phyloP scores from a whole-genome alignment of 768 basidiomycete species.

The Auriscalpium microsporum region DNA sequence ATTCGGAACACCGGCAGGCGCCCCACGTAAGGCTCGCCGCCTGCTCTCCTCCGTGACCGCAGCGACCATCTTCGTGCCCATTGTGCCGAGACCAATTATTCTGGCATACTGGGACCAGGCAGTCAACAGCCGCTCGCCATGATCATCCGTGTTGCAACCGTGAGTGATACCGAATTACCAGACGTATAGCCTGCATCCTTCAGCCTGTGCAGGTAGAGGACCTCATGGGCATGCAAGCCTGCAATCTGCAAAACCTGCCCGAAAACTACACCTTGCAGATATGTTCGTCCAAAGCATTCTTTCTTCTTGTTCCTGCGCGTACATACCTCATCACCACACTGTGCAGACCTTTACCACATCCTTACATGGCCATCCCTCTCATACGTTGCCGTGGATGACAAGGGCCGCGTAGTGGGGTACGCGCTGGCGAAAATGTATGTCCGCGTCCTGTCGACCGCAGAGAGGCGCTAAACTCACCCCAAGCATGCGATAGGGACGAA shows the following conservation, averaged over 20 bases:
- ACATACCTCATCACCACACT: not conserved
- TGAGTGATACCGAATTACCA: not conserved
- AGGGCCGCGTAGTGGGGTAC: slow-evolving; percentile 88
- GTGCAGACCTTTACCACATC: slow-evolving; percentile 76
- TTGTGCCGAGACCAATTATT: too few species aligned
- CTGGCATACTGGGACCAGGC: too few species aligned
- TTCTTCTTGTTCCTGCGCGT: not conserved
- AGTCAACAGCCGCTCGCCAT: not conserved
- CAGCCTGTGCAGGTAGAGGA: slow-evolving; percentile 58
- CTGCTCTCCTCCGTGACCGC: too few species aligned
- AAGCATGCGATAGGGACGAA: slow-evolving; percentile 44
- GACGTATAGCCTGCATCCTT: not conserved
- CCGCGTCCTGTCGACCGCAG: not conserved
- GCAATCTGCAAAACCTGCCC: slow-evolving; percentile 87
- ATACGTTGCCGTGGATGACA: slow-evolving; percentile 85
- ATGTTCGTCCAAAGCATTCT: slow-evolving; percentile 34
- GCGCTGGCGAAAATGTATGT: slow-evolving; percentile 88
- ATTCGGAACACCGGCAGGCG: too few species aligned
- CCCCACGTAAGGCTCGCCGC: too few species aligned
- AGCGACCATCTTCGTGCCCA: too few species aligned
- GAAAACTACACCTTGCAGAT: slow-evolving; percentile 86
- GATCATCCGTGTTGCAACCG: not conserved
- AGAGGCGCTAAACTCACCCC: not conserved
- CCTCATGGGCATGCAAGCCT: slow-evolving; percentile 87
- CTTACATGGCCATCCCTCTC: slow-evolving; percentile 92